Base-by-base conservation (phyloP, 2,329 filamentous ascomycete genomes). In the Neonectria sp. region DNA sequence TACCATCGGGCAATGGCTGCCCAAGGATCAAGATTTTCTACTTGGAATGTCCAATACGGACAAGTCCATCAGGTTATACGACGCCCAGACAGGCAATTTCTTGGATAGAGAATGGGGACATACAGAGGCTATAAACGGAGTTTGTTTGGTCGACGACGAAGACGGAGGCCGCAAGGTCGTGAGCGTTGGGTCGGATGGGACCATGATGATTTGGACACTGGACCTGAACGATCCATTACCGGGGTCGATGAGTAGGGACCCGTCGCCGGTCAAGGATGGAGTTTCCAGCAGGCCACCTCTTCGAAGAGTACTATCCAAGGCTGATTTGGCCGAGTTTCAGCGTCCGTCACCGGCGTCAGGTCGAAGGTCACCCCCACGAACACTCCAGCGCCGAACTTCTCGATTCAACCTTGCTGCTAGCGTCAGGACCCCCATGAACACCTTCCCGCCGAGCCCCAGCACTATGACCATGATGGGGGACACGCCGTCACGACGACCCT, bases 71-170 rank as follows among this genome's bases (percentile, higher is more conserved):
- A 88, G 96, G 40, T 84, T 99, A 17, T 99, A 99, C 75, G 93
- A 97, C 72, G 86, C 90, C 33, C 91, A 92, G 68, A 91, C 89
- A 48, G 95, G 95, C 9, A 83, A 85, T 2, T 91, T 99, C 64
- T 82, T 98, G 31, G 93, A 95, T 57, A 90, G 94, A 46, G 96
- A 98, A 81, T 98, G 95, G 89, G 96, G 96, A 1, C 96, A 99
- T 74, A 97, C 95, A 0, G 95, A 98, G 77, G 93, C 95, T 9
- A 94, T 99, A 70, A 97, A 93, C 58, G 95, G 95, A 67, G 90
- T 97, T 21, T 88, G 92, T 4, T 82, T 98, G 21, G 79, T 95
- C 12, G 89, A 92, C 61, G 85, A 85, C 8, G 84, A 86, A 0
- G 87, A 89, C 17, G 83, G 85, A 17, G 82, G 83, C 29, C 87